These are phyloP conservation scores for Stygiomarasmius scandens DNA, from an alignment of 1,284 basidiomycete species.

Conservation along the genomic window DNA sequence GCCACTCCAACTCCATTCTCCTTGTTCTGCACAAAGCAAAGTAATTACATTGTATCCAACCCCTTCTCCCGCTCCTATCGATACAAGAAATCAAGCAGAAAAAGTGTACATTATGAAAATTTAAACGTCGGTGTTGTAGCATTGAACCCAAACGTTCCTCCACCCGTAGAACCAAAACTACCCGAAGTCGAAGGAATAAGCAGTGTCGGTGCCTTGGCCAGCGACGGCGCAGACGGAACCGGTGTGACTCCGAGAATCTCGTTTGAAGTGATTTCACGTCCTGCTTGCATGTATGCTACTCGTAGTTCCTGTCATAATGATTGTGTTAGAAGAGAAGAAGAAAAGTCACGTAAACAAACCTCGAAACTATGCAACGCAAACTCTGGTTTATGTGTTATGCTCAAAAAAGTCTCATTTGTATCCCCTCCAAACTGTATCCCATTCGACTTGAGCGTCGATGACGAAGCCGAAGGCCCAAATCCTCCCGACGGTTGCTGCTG, in stretches of 20 bases:
- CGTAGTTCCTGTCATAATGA: conserved; percentile 12
- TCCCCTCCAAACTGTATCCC: conserved; percentile 9
- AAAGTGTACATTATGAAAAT: neutral
- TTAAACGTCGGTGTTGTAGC: neutral
- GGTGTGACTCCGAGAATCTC: conserved; percentile 8
- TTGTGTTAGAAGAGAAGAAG: neutral
- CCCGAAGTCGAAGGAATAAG: neutral
- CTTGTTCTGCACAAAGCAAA: no score
- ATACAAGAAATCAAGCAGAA: neutral
- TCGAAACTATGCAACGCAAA: conserved; percentile 16
- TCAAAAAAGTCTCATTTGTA: conserved; percentile 15
- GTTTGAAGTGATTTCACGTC: conserved; percentile 9
- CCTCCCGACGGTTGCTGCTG: no score
- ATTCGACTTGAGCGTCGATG: conserved; percentile 1
- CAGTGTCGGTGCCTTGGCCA: neutral
- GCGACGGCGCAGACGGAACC: neutral
- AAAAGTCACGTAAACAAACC: conserved; percentile 1
- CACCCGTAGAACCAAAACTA: neutral
- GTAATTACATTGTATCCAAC: no score
- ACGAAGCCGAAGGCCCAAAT: neutral
- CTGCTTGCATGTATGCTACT: conserved; percentile 9
- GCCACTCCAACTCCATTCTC: no score
- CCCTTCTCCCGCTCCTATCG: no score
- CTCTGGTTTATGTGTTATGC: conserved; percentile 14
- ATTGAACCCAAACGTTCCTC: neutral